Base-by-base conservation (phyloP, 257 asterid species). In the Lycium barbarum region DNA sequence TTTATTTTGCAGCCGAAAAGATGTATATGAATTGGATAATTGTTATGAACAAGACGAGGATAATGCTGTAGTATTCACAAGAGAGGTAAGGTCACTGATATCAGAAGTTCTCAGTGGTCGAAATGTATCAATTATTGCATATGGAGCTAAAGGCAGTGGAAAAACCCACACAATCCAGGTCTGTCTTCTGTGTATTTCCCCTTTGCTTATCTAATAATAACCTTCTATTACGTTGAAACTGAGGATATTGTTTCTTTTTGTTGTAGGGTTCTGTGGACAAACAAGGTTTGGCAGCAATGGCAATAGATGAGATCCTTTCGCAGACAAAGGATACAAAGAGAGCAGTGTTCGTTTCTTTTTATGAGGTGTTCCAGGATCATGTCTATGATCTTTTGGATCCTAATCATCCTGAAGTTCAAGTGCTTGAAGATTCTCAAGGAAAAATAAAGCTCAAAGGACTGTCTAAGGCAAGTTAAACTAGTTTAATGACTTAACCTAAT, bases 61-160 rank as follows among this genome's bases (percentile, higher is more conserved):
- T 4, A 81, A 67, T 67, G 84, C 22, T 38, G 7, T 81, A 73
- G 86, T 96, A 81, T 96, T 91, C 72, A 81, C 92, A 59, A 90
- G 87, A 87, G 99, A 96, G 90, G 87, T 96, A 38, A 86, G 89
- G n/a, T 97, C 96, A 33, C 58, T 93, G 83, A 80, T 93, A 61
- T 73, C 79, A 1, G 92, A 89, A 78, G 91, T 87, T 70, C 89
- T 94, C 62, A 78, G 84, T 87, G 97, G 97, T 76, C 89, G 79
- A 82, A 89, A 91, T 90, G 93, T 93, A 86, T 89, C 98, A 1
- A 62, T 94, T 61, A 83, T 96, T 88, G 99, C 97, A 13, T 84
- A 93, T 86, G 99, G 99, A 49, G 97, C 98, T 49, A 92, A 90
- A 85, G 95, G 97, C 84, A 94, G 98, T 88, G 98, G 98, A 22